Conservation (phyloP, 306 rosid genomes). For the Quercus alba region DNA sequence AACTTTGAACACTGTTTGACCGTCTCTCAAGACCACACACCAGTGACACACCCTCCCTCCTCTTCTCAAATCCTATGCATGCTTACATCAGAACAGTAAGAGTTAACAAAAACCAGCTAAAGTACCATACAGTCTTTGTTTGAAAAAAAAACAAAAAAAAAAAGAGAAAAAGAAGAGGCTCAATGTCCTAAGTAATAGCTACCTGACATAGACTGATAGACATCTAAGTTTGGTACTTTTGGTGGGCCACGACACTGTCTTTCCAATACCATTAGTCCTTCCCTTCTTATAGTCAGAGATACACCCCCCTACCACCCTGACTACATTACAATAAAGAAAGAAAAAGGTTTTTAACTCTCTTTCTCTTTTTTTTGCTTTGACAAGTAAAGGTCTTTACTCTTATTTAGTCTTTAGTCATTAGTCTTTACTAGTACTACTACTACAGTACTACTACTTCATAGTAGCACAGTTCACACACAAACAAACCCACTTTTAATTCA, state of each 20-base stretch:
- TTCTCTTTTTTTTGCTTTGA: too few relatives aligned
- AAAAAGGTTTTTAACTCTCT: slow-evolving; percentile 15
- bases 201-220: slow-evolving; percentile 26
- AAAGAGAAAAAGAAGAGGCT: background rate
- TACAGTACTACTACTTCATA: background rate
- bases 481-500: slow-evolving; percentile 26
- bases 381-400: too few relatives aligned
- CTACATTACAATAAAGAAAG: slow-evolving; percentile 8
- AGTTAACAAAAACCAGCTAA: too few relatives aligned
- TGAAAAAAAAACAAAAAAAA: too few relatives aligned
- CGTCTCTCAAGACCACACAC: background rate
- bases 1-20: slow-evolving; percentile 6
- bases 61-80: too few relatives aligned
- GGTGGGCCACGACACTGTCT: slow-evolving; percentile 33
- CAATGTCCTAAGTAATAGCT: slow-evolving; percentile 18
- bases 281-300: slow-evolving; percentile 25
- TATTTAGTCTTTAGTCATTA: too few relatives aligned
- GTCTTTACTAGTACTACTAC: too few relatives aligned
- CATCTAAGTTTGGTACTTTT: slow-evolving; percentile 32
- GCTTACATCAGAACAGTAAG: too few relatives aligned
- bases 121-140: background rate
- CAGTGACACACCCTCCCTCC: background rate
- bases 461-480: slow-evolving; percentile 23
- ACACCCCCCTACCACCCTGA: slow-evolving; percentile 5
- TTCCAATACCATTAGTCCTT: slow-evolving; percentile 16